Base-by-base conservation (phyloP, 2,329 filamentous ascomycete genomes). In the Plectosphaerella plurivora region DNA sequence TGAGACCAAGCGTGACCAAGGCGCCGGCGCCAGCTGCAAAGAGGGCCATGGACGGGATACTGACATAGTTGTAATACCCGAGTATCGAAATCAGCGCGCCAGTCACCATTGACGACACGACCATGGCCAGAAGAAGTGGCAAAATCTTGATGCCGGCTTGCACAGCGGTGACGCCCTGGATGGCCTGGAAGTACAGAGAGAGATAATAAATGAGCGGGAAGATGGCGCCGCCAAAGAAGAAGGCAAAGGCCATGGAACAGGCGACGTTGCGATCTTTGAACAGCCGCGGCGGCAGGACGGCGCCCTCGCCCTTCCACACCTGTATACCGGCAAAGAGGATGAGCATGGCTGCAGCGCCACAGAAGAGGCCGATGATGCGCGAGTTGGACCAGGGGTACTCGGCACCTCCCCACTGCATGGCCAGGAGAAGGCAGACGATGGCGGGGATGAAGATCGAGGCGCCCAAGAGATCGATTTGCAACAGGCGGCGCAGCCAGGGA, bases 401-500 rank as follows among this genome's bases (percentile, higher is more conserved):
- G 39, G 73, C 67, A 9, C 81, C 81, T 14, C 79, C 81, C 75
- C 77, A 83, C 58, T 83, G 75, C 37, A 84, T 67, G 8, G 78
- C 80, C 4, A 84, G 69, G 9, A 84, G 65, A 12, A 83, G 68
- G 57, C 73, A 77, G 55, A 82, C 63, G 45, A 82, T 71, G 37
- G 74, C 72, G 1, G 79, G 76, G 25, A 81, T 70, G 59, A 82
- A 73, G 53, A 80, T 65, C n/a, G 63, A 62, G 2, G 74, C 73
- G 25, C 81, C 79, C 10, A 71, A 45, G 22, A 79, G 62, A 59
- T 83, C 81, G 45, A 83, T 67, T 55, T 74, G 69, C 45, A 68
- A 61, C 28, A 81, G 47, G 12, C 75, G 70, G 35, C 61, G 51
- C 22, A 65, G 14, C 47, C 74, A 60, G 24, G 70, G 60, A 54